These are phyloP conservation scores for Gymnopus androsaceus DNA, from an alignment of 1,284 basidiomycete genomes.

Conservation along the genomic window DNA sequence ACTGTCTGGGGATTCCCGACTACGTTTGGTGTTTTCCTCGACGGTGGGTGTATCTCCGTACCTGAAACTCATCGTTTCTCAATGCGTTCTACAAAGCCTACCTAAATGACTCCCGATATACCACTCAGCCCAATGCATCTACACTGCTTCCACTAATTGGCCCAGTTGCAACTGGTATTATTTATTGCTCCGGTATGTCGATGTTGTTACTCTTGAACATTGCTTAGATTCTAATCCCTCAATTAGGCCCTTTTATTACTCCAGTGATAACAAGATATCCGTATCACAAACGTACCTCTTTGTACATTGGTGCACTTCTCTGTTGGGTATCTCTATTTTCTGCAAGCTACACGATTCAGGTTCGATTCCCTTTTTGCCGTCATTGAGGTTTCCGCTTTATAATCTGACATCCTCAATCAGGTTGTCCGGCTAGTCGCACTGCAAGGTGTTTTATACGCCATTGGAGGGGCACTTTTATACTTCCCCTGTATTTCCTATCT, in stretches of 20 bases:
- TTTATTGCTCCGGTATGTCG: constrained; percentile 34
- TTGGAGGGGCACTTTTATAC: constrained; percentile 42
- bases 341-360: constrained; percentile 36
- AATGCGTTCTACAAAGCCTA: constrained; percentile 25
- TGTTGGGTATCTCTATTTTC: constrained; percentile 33
- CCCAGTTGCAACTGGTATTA: constrained; percentile 14
- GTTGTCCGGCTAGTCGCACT: constrained; percentile 35
- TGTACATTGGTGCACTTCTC: constrained; percentile 34
- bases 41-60: constrained; percentile 14
- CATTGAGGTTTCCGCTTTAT: not conserved
- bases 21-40: constrained; percentile 36
- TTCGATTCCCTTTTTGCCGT: constrained; percentile 16
- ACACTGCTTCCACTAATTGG: constrained; percentile 15
- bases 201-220: constrained; percentile 34
- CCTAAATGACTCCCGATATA: constrained; percentile 10
- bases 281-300: constrained; percentile 26
- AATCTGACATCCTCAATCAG: constrained; percentile 21
- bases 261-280: constrained; percentile 33
- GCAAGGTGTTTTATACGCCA: constrained; percentile 41
- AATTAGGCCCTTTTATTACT: constrained; percentile 28
- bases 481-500: constrained; percentile 38
- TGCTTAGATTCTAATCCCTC: constrained; percentile 1
- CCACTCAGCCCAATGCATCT: constrained; percentile 9
- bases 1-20: constrained; percentile 42
- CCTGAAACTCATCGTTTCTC: not conserved